These are phyloP conservation scores for Penicilliopsis zonata DNA, from an alignment of 495 filamentous ascomycete species.

Conservation along the genomic window DNA sequence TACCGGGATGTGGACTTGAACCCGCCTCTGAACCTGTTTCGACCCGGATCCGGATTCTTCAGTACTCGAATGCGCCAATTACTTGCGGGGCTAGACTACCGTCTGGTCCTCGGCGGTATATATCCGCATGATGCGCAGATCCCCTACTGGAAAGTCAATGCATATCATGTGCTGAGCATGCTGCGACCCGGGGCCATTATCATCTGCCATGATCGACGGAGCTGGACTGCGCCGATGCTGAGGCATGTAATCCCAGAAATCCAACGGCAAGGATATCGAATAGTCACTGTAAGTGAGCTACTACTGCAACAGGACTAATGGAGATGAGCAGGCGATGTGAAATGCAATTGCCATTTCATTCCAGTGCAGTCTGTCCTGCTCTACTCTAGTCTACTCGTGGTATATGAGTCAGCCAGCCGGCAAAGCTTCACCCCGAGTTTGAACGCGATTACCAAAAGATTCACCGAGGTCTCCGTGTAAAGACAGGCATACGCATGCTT, in stretches of 20 bases:
- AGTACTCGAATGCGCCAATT: constrained; percentile 49
- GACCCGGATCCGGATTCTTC: constrained; percentile 75
- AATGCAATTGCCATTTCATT: too few relatives aligned
- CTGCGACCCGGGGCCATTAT: constrained; percentile 62
- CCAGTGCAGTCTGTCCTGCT: too few relatives aligned
- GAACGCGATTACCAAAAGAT: too few relatives aligned
- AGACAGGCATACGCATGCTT: too few relatives aligned
- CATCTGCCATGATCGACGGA: constrained; percentile 69
- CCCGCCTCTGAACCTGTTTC: constrained; percentile 42
- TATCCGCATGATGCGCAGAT: constrained; percentile 85
- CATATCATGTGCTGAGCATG: constrained; percentile 71
- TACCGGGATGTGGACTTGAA: constrained; percentile 30
- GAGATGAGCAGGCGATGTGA: too few relatives aligned
- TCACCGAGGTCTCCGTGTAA: too few relatives aligned
- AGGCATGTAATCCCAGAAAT: constrained; percentile 56
- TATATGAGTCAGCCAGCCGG: too few relatives aligned
- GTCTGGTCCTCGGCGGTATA: constrained; percentile 63
- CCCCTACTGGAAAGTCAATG: constrained; percentile 51
- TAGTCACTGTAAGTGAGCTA: constrained; percentile 58
- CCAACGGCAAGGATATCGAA: constrained; percentile 49
- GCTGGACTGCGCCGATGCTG: constrained; percentile 71
- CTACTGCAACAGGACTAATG: too few relatives aligned
- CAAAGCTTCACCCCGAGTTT: too few relatives aligned
- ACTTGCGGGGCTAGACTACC: constrained; percentile 43
- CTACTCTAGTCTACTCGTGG: too few relatives aligned